Base-by-base conservation (phyloP, 768 basidiomycete species). In the Saitozyma sp. region DNA sequence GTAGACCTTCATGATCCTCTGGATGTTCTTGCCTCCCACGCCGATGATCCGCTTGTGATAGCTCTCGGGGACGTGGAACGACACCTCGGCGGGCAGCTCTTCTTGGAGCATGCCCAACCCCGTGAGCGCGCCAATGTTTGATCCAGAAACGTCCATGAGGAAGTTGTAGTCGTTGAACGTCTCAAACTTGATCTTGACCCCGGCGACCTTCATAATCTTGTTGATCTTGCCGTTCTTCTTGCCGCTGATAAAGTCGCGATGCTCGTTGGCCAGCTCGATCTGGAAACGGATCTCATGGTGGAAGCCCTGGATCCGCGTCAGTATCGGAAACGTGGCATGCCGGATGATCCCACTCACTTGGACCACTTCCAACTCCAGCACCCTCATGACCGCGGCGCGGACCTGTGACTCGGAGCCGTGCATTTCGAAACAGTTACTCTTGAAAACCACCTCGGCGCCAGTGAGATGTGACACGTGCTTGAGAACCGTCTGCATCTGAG, bases 191-290 rank as follows among this genome's bases (percentile, higher is more conserved):
- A 99, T 96, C 82, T 96, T 95, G 77, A 94, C 93, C 70, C 90
- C 91, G 39, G 94, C 90, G 11, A 88, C 89, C 80, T 97, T 93
- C 92, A 97, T 97, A 78, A 98, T 96, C 83, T 97, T 98, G 83
- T 97, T 97, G 80, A 97, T 92, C 82, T 99, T 99, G 61, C 95
- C 95, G 74, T 98, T 97, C 84, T 98, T 97, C 84, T 99, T 99
- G 50, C 95, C 95, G 60, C 90, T 91, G 79, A 99, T 96, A 81
- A 98, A 99, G 70, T 99, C 95, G 62, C 94, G 88, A 70, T 98
- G 94, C 78, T 99, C 96, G 78, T 95, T 95, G 49, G 93, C 89
- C 6, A 97, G 86, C 80, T 99, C 96, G 58, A 97, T 92, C 80
- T 97, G 94, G 83, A 98, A 97, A 54, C 92, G 89, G 66, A 98